A percentile compares a stretch with the other conserved stretches of the same genome.
Conservation (phyloP, 2,329 filamentous ascomycete species). For the Dactylellina sp. region DNA sequence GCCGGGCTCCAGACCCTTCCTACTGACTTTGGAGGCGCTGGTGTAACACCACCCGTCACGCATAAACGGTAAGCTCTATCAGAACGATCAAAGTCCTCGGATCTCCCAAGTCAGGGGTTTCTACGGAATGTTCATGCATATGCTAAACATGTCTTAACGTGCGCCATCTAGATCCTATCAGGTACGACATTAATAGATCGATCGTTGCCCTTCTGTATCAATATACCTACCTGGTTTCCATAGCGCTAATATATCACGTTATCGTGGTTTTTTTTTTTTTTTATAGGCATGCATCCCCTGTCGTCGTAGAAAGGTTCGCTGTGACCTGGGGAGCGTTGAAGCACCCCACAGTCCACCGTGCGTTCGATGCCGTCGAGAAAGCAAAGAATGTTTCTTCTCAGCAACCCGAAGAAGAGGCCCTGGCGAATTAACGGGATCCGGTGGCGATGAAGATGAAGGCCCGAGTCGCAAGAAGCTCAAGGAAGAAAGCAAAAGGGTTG, state of each 20-base stretch:
- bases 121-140: slow-evolving; percentile 17
- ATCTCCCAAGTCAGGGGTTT: slow-evolving; percentile 2
- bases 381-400: slow-evolving; percentile 97
- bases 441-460: slow-evolving; percentile 63
- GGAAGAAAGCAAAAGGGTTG: slow-evolving; percentile 41
- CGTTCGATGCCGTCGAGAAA: slow-evolving; percentile 90
- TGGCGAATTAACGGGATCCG: slow-evolving; percentile 71
- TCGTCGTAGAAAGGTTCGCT: slow-evolving; percentile 70
- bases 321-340: slow-evolving; percentile 79
- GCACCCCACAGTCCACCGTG: slow-evolving; percentile 94
- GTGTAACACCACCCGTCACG: slow-evolving; percentile 48
- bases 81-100: slow-evolving; percentile 26
- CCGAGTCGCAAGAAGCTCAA: slow-evolving; percentile 56
- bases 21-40: slow-evolving; percentile 46
- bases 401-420: slow-evolving; percentile 87
- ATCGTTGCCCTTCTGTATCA: not conserved
- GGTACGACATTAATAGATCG: slow-evolving; percentile 25
- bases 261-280: not conserved
- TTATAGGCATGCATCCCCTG: slow-evolving; percentile 67
- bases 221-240: slow-evolving; percentile 21
- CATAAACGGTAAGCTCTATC: slow-evolving; percentile 52
- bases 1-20: slow-evolving; percentile 52
- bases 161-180: slow-evolving; percentile 47
- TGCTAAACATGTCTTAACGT: slow-evolving; percentile 14
- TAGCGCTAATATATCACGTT: slow-evolving; percentile 15